Evolutionary conservation across 495 filamentous ascomycete species (phyloP), one percentile per base, ranked within the genome.

Genomic region (Hypoxylon cercidicola): DNA sequence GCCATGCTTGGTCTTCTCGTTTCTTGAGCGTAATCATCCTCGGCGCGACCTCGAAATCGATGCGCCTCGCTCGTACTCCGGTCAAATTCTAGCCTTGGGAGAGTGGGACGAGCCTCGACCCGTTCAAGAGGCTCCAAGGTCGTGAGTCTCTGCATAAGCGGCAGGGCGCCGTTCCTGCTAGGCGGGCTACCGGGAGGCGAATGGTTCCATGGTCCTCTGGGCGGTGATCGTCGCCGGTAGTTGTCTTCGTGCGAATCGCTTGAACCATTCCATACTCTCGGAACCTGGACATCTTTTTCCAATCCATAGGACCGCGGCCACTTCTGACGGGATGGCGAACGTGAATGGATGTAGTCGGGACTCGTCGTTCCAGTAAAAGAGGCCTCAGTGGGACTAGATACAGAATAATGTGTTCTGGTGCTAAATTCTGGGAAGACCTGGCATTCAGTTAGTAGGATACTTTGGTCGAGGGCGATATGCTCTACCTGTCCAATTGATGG

Each of bases 401-500:
- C 58, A 7, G 71, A 63, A 15, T 72, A 63, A 8, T 62, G 55
- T 34, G 69, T 58, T 50, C 69, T 74, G 35, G 60, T 43, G n/a
- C 16, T 7, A 18, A 43, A 56, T 13, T 79, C 73, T 8, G 79
- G 75, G 21, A 81, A 68, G 7, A 71, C 62, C 80, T 82, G 52
- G 2, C 16, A 48, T 13, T 34, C 34, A 43, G 60, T 77, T 45
- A 74, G 70, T 51, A 48, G 13, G 13, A 18, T 25, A 25, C 34
- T 34, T 43, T 20, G 18, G 11, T 28, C 2, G 12, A 10, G 23
- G 15, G 19, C 25, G 25, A 37, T 15, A 21, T 34, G 20, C 13
- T 49, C 52, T 76, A 81, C 80, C 73, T 77, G 74, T 55, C 74
- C 72, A 21, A 83, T 81, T 12, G 81, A 72, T 18, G 81, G 81